A percentile compares a stretch with the other conserved stretches of the same genome.
These are phyloP conservation scores for Malus sylvestris DNA, from an alignment of 306 rosid species.

Conservation along the genomic window DNA sequence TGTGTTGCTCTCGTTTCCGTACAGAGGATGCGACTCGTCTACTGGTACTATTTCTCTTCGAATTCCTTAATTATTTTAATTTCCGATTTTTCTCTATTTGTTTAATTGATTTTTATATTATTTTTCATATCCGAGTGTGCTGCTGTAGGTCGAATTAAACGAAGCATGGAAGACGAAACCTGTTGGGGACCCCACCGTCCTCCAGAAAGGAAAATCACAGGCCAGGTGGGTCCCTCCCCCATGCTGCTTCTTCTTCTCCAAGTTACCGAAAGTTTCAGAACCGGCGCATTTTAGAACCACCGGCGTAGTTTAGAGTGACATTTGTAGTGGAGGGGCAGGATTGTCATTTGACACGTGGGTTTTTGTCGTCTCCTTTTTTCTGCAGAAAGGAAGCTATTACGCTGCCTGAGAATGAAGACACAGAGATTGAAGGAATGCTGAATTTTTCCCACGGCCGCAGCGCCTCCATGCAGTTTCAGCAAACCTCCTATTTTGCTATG, in stretches of 20 bases:
- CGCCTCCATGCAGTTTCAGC: conserved; percentile 41
- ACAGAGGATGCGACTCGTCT: conserved; percentile 83
- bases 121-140: not conserved
- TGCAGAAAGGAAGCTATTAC: conserved; percentile 64
- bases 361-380: not conserved
- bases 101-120: too few relatives aligned
- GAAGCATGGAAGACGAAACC: conserved; percentile 72
- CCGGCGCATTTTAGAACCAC: not conserved
- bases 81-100: not conserved
- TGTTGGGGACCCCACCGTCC: conserved; percentile 50
- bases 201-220: conserved; percentile 64
- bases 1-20: conserved; percentile 1
- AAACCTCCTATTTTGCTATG: conserved; percentile 53
- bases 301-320: not conserved
- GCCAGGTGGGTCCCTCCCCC: conserved; percentile 51
- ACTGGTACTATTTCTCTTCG: conserved; percentile 40
- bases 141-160: conserved; percentile 59
- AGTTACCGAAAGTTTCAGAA: not conserved
- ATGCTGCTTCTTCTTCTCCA: not conserved
- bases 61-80: not conserved
- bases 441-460: conserved; percentile 26
- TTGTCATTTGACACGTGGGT: not conserved
- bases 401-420: conserved; percentile 41
- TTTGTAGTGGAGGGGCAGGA: not conserved
- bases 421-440: conserved; percentile 35